Conservation (phyloP, 305 asterid species). For the Salvia sclarea region DNA sequence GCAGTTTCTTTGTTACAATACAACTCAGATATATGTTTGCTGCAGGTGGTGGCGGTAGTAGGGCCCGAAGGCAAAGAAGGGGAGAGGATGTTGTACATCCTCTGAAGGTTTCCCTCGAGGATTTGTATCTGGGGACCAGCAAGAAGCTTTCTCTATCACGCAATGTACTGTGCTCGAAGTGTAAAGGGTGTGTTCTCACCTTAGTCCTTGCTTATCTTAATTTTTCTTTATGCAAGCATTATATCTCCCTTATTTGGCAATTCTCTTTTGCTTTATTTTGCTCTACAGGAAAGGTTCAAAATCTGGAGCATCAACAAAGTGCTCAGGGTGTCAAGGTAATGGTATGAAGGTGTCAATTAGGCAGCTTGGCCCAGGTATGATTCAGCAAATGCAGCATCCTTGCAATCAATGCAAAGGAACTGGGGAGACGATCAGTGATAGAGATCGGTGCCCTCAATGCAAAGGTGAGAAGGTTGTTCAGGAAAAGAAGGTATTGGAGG, state of each 20-base stretch:
- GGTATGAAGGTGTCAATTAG: conserved; percentile 60
- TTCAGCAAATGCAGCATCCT: conserved; percentile 66
- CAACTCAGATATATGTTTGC: neutral
- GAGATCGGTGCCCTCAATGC: conserved; percentile 58
- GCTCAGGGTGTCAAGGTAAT: conserved; percentile 56
- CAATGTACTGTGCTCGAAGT: conserved; percentile 53
- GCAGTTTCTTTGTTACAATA: neutral
- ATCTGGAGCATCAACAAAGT: conserved; percentile 54
- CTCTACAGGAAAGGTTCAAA: conserved; percentile 58
- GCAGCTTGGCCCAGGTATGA: conserved; percentile 68
- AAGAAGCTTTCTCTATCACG: conserved; percentile 65
- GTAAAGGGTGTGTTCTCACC: conserved; percentile 45
- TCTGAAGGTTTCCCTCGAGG: conserved; percentile 61
- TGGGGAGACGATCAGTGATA: conserved; percentile 56
- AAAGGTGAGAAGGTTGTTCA: conserved; percentile 60
- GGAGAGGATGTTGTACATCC: conserved; percentile 70
- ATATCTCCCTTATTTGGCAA: neutral
- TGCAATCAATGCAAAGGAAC: conserved; percentile 62
- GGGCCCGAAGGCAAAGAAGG: conserved; percentile 66
- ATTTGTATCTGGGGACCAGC: conserved; percentile 49
- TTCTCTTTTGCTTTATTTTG: neutral
- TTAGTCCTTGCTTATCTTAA: neutral
- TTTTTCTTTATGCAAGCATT: neutral
- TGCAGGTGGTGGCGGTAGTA: conserved; percentile 59
- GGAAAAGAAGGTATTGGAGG: conserved; percentile 60